Percentiles rank a stretch among this genome's conserved stretches.
phyloP scores from a whole-genome alignment of 345 rosid species.

The Anastatica hierochuntica region DNA sequence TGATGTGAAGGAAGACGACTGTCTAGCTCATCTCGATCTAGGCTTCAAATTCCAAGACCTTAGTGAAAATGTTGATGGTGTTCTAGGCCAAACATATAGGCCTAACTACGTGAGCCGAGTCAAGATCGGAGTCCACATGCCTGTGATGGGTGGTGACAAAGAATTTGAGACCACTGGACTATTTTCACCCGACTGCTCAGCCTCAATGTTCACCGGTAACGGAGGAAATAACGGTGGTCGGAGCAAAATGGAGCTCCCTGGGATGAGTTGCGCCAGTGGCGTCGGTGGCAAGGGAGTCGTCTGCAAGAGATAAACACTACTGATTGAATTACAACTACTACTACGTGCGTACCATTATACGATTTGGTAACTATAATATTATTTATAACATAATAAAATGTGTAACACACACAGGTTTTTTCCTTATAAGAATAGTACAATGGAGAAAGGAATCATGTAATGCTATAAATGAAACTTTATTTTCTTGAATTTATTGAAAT shows the following conservation, averaged over 20 bases:
- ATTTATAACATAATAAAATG: too few relatives aligned
- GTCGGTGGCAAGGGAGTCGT: conserved; percentile 41
- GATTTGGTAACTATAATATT: neutral
- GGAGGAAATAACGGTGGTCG: neutral
- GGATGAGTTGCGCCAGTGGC: conserved; percentile 35
- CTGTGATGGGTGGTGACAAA: conserved; percentile 51
- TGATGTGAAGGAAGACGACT: conserved; percentile 45
- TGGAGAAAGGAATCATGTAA: too few relatives aligned
- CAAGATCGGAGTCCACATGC: conserved; percentile 51
- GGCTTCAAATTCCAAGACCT: conserved; percentile 47
- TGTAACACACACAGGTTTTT: too few relatives aligned
- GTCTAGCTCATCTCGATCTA: conserved; percentile 59
- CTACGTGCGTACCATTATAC: too few relatives aligned
- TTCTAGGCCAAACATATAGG: conserved; percentile 54
- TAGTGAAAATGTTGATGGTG: conserved; percentile 42
- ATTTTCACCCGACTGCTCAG: conserved; percentile 42
- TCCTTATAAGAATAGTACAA: too few relatives aligned
- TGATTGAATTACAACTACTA: too few relatives aligned
- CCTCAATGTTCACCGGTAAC: conserved; percentile 26
- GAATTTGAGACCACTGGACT: conserved; percentile 45
- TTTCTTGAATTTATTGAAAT: too few relatives aligned
- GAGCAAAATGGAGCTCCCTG: conserved; percentile 24
- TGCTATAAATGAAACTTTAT: too few relatives aligned
- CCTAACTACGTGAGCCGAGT: conserved; percentile 40
- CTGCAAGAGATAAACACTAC: conserved; percentile 36